A percentile compares a stretch with the other conserved stretches of the same genome.
Conservation (phyloP, 176 grass and related monocot genomes). For the Hordeum marinum region DNA sequence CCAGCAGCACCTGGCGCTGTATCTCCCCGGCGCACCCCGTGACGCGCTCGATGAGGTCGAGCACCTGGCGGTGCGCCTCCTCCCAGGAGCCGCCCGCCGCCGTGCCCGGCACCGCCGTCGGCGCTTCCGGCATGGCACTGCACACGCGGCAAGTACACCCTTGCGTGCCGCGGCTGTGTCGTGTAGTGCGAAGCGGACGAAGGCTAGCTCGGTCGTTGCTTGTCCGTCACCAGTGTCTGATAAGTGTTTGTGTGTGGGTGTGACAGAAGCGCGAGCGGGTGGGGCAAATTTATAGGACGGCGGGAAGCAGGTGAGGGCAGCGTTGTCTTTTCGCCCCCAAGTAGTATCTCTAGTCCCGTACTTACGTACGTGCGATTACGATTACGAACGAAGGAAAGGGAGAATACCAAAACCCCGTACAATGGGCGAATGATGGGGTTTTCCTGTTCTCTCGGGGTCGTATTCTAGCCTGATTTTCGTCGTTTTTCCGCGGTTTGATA, state of each 20-base stretch:
- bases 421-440: too few relatives aligned
- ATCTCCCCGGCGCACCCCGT: slow-evolving; percentile 18
- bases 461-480: neutral
- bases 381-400: neutral
- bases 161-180: neutral
- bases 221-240: neutral
- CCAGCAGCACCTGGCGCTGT: slow-evolving; percentile 37
- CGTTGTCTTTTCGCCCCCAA: neutral
- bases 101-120: neutral
- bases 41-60: slow-evolving; percentile 50
- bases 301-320: neutral
- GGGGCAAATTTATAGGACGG: neutral
- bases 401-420: neutral
- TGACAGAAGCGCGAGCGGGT: neutral
- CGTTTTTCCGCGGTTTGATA: neutral
- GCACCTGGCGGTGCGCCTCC: slow-evolving; percentile 29
- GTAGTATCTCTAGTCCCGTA: neutral
- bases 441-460: neutral
- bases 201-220: neutral
- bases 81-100: neutral
- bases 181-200: neutral
- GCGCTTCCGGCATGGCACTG: slow-evolving; percentile 33
- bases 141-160: neutral
- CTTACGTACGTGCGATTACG: neutral
- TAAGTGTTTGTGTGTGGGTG: neutral